Evolutionary conservation across 495 filamentous ascomycete genomes (phyloP).

Genomic region (Aspergillus diversus): DNA sequence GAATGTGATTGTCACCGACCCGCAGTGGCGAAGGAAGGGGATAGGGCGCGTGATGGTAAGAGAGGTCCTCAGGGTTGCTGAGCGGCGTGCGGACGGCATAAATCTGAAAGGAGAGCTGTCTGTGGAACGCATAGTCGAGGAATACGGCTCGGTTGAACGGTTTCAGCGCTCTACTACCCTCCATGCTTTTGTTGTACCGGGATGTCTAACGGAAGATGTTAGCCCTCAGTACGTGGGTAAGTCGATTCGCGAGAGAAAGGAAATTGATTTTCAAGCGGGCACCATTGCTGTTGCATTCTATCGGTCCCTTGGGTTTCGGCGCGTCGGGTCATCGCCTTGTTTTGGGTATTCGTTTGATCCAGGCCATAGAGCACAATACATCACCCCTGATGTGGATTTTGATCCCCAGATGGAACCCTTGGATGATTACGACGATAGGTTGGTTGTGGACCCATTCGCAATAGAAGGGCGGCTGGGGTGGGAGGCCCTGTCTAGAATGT

Average conservation of each 20-base stretch:
- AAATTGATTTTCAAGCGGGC: slow-evolving; percentile 15
- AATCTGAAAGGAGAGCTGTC: slow-evolving; percentile 14
- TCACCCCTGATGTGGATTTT: slow-evolving; percentile 26
- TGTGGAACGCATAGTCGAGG: slow-evolving; percentile 14
- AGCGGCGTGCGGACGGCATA: slow-evolving; percentile 22
- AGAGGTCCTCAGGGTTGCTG: no score
- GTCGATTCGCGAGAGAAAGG: slow-evolving; percentile 21
- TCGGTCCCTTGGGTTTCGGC: slow-evolving; percentile 31
- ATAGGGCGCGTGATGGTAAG: slow-evolving; percentile 25
- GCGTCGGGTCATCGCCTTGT: slow-evolving; percentile 30
- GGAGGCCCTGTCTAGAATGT: slow-evolving; percentile 23
- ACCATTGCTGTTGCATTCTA: slow-evolving; percentile 22
- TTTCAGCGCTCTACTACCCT: slow-evolving; percentile 27
- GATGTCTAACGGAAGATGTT: slow-evolving; percentile 28
- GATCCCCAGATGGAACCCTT: slow-evolving; percentile 21
- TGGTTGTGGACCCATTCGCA: no score
- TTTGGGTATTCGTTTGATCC: slow-evolving; percentile 30
- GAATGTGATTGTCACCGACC: slow-evolving; percentile 25
- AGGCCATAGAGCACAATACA: slow-evolving; percentile 25
- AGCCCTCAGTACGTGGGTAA: slow-evolving; percentile 22
- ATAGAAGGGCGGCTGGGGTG: slow-evolving; percentile 25
- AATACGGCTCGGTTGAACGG: slow-evolving; percentile 21
- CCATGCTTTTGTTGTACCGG: slow-evolving; percentile 27
- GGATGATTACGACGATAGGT: slow-evolving; percentile 25
- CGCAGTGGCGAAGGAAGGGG: slow-evolving; percentile 26